Evolutionary conservation across 306 rosid species (phyloP).

Genomic region (Dicorynia guianensis): DNA sequence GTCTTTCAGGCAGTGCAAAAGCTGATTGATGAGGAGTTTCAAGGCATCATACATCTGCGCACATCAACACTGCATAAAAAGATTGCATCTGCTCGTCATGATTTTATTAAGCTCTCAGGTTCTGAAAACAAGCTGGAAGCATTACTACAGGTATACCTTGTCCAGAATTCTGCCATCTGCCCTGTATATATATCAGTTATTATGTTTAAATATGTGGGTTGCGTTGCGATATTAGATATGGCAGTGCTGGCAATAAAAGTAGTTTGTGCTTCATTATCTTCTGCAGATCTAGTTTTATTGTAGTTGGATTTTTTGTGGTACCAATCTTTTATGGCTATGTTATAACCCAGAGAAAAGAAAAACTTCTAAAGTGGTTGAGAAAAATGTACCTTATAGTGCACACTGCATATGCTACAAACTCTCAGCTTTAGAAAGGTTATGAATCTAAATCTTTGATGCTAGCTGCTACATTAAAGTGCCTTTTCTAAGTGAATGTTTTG

Average conservation of each 20-base stretch:
- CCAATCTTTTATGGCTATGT: not conserved
- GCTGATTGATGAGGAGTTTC: slow-evolving; percentile 90
- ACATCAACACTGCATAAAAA: slow-evolving; percentile 91
- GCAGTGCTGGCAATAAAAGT: not conserved
- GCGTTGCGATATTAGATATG: not conserved
- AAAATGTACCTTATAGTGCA: not conserved
- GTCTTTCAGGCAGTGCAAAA: slow-evolving; percentile 85
- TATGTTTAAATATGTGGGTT: slow-evolving; percentile 31
- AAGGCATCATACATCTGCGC: slow-evolving; percentile 88
- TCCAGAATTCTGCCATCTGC: slow-evolving; percentile 7
- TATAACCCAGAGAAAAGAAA: not conserved
- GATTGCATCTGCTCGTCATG: slow-evolving; percentile 93
- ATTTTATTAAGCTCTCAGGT: slow-evolving; percentile 88
- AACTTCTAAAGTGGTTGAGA: not conserved
- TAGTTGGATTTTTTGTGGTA: not conserved
- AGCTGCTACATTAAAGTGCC: not conserved
- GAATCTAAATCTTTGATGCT: not conserved
- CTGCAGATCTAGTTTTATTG: slow-evolving; percentile 14
- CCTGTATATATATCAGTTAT: slow-evolving; percentile 21
- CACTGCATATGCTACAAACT: not conserved
- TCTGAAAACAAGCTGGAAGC: slow-evolving; percentile 96
- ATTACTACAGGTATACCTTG: slow-evolving; percentile 74
- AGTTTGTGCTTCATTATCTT: slow-evolving; percentile 18
- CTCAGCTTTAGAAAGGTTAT: not conserved
- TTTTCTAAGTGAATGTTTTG: not conserved